phyloP scores from a whole-genome alignment of 2,329 filamentous ascomycete genomes.

The Botrytis elliptica region DNA sequence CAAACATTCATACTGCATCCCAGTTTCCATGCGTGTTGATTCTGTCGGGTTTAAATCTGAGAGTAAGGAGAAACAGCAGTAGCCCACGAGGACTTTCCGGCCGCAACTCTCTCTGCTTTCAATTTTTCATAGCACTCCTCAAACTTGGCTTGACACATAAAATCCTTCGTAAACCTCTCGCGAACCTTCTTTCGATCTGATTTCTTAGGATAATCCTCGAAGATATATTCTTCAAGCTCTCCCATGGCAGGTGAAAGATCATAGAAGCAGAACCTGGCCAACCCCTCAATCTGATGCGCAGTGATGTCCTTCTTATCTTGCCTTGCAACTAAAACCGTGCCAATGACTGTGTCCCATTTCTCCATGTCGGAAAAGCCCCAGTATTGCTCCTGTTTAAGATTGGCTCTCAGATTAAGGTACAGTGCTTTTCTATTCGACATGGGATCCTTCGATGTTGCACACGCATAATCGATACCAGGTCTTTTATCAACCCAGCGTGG shows the following conservation, averaged over 20 bases:
- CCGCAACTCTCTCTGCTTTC: not conserved
- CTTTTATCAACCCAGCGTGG: not conserved
- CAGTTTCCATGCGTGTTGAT: not conserved
- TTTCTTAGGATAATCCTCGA: not conserved
- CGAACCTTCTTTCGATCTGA: not conserved
- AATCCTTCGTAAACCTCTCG: not conserved
- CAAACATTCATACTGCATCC: not conserved
- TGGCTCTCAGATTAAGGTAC: not conserved
- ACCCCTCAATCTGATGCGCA: not conserved
- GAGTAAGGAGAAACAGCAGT: not conserved
- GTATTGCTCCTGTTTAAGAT: not conserved
- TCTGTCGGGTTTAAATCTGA: not conserved
- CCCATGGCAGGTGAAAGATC: not conserved
- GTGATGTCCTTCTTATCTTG: not conserved
- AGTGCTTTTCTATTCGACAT: not conserved
- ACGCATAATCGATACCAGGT: not conserved
- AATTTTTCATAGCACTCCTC: not conserved
- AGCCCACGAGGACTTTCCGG: not conserved
- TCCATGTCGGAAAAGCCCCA: not conserved
- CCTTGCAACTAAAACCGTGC: not conserved
- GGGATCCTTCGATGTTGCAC: too few species aligned
- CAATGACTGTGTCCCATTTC: not conserved
- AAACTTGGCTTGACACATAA: not conserved
- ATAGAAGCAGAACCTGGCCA: not conserved
- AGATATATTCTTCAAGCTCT: not conserved